Evolutionary conservation across 1,284 basidiomycete species (phyloP).

Genomic region (Boletus semigastroideus): DNA sequence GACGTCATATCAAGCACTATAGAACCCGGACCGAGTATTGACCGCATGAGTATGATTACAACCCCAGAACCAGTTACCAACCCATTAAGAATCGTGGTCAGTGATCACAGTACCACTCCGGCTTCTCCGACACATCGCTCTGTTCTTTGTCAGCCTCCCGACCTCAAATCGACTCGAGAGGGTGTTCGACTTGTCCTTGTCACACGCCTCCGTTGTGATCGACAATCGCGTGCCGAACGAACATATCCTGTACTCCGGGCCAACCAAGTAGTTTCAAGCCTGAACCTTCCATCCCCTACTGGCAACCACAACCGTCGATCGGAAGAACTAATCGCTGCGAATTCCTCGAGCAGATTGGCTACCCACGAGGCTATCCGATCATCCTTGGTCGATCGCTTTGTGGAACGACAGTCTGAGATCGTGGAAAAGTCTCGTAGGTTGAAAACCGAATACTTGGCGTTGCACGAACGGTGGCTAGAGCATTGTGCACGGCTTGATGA

Average conservation of each 20-base stretch:
- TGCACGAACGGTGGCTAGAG: conserved; percentile 70
- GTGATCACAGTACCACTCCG: conserved; percentile 28
- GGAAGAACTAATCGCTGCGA: conserved; percentile 44
- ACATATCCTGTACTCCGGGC: conserved; percentile 60
- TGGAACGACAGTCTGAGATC: conserved; percentile 48
- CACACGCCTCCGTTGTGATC: conserved; percentile 56
- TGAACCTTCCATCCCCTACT: conserved; percentile 16
- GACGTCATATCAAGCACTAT: conserved; percentile 13
- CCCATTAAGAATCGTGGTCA: conserved; percentile 31
- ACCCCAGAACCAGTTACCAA: conserved; percentile 9
- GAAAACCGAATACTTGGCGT: conserved; percentile 62
- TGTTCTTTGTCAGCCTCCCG: conserved; percentile 18
- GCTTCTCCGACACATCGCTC: conserved; percentile 7
- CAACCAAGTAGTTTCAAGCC: conserved; percentile 48
- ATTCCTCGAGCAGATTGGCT: conserved; percentile 36
- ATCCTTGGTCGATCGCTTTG: conserved; percentile 54
- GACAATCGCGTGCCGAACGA: conserved; percentile 58
- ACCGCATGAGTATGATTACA: conserved; percentile 9
- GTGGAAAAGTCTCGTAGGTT: conserved; percentile 57
- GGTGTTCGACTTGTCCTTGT: conserved; percentile 62
- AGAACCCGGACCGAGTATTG: conserved; percentile 9
- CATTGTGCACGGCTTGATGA: conserved; percentile 70
- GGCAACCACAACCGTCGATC: conserved; percentile 39
- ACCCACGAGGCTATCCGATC: conserved; percentile 43
- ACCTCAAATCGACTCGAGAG: conserved; percentile 50